Base-by-base conservation (phyloP, 2,329 filamentous ascomycete genomes). In the Aspergillus proliferans region DNA sequence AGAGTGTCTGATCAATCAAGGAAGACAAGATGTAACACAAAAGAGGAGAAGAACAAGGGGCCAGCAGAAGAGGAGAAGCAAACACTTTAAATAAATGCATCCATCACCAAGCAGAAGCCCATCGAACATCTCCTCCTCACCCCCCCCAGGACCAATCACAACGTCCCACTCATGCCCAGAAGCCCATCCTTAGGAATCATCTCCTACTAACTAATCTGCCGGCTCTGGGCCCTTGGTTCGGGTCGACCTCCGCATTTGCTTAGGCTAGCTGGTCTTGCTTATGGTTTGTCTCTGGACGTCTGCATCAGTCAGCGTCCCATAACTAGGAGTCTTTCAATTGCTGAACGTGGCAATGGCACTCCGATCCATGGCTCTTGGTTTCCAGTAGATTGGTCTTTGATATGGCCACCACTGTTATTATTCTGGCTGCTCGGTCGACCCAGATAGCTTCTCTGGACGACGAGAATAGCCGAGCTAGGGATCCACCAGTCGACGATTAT, bases 11-110 rank as follows among this genome's bases (percentile, higher is more conserved):
- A 12, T 30, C 26, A 30, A 30, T 4, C 26, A 30, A 12, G 4
- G 26, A 30, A 12, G 26, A 30, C 9, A 12, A 3, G 26, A 30
- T 30, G 26, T 30, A 12, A 30, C 26, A 12, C 8, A 26, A 26
- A 30, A 30, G 48, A 47, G 53, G 30, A 51, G 55, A 38, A 18
- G 47, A 48, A 51, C 46, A 53, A 45, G 47, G 49, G 40, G 47
- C 45, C 26, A 47, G 34, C 10, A 18, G 12, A 14, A 43, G 41
- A 43, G 41, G 22, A 43, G 21, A 43, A 28, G 39, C n/a, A 15
- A 19, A 14, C 39, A 10, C 12, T n/a, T 43, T 43, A 26, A 19
- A 43, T 22, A 26, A 6, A 19, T 7, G 2, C 24, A 14, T 14
- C 39, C 39, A 6, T 39, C 36, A 39, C n/a, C 15, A 15, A 14